Base-by-base conservation (phyloP, 2,329 filamentous ascomycete genomes). In the Pseudonectria buxi region DNA sequence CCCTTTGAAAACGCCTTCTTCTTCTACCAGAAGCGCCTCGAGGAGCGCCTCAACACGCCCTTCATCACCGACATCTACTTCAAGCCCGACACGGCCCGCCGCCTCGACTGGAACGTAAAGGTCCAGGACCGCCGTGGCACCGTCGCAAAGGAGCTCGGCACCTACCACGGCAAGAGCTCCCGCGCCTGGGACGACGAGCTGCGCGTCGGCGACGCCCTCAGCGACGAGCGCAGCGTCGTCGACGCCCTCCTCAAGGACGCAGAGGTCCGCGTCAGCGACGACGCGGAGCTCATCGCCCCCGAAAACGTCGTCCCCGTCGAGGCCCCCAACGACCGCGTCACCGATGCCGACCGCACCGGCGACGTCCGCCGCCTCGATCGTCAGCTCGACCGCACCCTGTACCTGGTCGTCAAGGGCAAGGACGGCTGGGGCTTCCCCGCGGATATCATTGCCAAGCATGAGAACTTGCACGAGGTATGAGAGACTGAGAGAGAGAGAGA, bases 11-110 rank as follows among this genome's bases (percentile, higher is more conserved):
- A 87, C 56, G 74, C 90, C 45, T 96, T 83, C 67, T 95, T 83
- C 71, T 88, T 98, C 60, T 98, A 98, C 68, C 92, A 98, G 68
- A 90, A 90, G 53, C 87, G 92, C 11, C 74, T 98, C 41, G 95
- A 96, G 63, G 92, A 98, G 71, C 85, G 92, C 28, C 74, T 95
- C 34, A 80, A 82, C 14, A 74, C 92, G 4, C 86, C 89, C 2
- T 98, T 96, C 62, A 84, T 84, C 37, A 79, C 85, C 48, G 85
- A 85, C 59, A 92, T 96, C 67, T 98, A 94, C 74, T 94, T 89
- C 76, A 94, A 94, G 70, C 81, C 81, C 50, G 86, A 86, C 56
- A 94, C 89, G 10, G 82, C 88, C 2, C 73, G 78, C 7, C 85
- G 89, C 47, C 70, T 87, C 33, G 89, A 95, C 66, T 96, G 88